These are phyloP conservation scores for Anthoceros angustus DNA, from an alignment of 225 moss, liverwort and hornwort genomes.

Conservation along the genomic window DNA sequence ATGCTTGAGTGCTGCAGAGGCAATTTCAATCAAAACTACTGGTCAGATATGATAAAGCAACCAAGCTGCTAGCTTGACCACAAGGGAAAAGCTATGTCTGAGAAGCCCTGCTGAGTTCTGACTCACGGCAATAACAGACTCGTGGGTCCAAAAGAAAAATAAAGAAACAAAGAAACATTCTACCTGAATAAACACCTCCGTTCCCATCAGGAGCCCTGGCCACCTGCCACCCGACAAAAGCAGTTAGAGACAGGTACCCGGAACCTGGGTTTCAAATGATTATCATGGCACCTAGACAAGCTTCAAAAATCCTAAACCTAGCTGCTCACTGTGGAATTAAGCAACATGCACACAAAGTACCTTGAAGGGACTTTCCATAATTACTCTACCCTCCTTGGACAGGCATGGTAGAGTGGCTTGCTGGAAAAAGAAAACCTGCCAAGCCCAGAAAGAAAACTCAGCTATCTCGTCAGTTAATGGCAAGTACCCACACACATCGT, in stretches of 20 bases:
- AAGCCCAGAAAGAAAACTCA: background rate
- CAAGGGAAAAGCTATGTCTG: background rate
- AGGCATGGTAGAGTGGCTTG: constrained; percentile 35
- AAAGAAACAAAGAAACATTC: background rate
- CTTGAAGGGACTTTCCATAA: constrained; percentile 25
- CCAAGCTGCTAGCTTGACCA: background rate
- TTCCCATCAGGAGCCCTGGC: constrained; percentile 42
- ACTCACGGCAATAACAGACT: background rate
- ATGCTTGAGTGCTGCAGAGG: constrained; percentile 23
- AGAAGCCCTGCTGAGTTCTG: background rate
- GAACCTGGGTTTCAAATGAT: background rate
- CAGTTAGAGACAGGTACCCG: background rate
- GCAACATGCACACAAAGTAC: constrained; percentile 5
- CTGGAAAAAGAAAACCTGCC: constrained; percentile 30
- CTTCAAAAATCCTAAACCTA: background rate
- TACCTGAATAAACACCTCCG: constrained; percentile 39
- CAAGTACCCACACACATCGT: background rate
- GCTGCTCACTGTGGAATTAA: too few species aligned
- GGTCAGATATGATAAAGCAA: background rate
- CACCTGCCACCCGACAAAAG: constrained; percentile 10
- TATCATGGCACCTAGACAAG: background rate
- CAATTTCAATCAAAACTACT: background rate
- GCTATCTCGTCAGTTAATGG: background rate
- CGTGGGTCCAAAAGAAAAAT: background rate
- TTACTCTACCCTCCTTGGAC: constrained; percentile 23